Evolutionary conservation across 2,329 filamentous ascomycete genomes (phyloP).

Genomic region (Aspergillus calidoustus): DNA sequence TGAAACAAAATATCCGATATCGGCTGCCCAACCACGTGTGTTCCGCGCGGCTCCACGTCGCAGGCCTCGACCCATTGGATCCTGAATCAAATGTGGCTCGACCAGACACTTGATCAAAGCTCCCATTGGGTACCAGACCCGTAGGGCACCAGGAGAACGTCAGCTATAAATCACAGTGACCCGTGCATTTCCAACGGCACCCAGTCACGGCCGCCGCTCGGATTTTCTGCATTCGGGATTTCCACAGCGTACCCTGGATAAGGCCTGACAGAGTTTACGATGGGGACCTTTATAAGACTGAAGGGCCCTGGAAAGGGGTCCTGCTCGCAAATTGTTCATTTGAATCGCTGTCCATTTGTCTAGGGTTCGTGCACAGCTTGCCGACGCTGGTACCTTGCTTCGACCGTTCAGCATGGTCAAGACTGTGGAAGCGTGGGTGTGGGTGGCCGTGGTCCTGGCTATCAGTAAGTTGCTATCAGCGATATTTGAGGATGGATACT

Average conservation of each 20-base stretch:
- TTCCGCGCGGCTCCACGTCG: background rate
- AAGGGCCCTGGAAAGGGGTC: background rate
- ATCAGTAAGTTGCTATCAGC: slow-evolving; percentile 15
- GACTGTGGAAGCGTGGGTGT: slow-evolving; percentile 18
- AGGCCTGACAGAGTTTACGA: background rate
- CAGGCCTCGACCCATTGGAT: background rate
- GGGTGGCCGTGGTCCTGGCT: slow-evolving; percentile 20
- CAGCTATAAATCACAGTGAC: background rate
- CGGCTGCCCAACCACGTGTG: background rate
- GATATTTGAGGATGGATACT: background rate
- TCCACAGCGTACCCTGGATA: background rate
- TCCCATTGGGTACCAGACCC: background rate
- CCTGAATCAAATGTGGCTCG: background rate
- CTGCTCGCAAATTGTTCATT: background rate
- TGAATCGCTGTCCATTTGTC: background rate
- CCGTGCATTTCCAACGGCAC: too few species aligned
- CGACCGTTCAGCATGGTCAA: background rate
- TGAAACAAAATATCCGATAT: background rate
- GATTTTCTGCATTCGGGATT: background rate
- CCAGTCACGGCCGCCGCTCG: background rate
- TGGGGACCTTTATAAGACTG: background rate
- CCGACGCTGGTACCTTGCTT: background rate
- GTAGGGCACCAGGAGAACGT: background rate
- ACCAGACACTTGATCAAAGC: background rate
- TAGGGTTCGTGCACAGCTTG: too few species aligned